These are phyloP conservation scores for Pichia sp. DNA, from an alignment of 1,139 yeast species.

Conservation along the genomic window DNA sequence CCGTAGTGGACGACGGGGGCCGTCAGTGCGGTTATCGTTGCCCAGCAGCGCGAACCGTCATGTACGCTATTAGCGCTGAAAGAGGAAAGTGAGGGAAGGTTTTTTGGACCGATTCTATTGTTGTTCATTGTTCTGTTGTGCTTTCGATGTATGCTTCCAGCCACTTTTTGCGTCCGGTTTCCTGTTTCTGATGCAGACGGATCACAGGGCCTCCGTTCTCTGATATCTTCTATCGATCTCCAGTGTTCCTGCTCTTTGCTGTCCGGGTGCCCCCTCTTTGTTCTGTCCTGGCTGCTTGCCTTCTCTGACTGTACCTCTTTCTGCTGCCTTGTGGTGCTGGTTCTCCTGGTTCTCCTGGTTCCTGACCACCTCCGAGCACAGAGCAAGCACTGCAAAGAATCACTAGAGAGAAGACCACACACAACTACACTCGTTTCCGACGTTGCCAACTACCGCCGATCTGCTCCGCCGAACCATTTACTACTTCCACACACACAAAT, in stretches of 20 bases:
- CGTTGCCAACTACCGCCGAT: background rate
- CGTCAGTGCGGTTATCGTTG: background rate
- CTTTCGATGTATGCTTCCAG: constrained; percentile 6
- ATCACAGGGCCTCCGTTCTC: background rate
- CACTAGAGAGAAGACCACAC: background rate
- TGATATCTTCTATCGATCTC: background rate
- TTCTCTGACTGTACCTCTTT: background rate
- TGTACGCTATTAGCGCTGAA: constrained; percentile 1
- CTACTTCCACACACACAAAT: no score
- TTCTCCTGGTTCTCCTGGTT: background rate
- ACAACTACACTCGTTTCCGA: no score
- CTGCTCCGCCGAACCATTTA: background rate
- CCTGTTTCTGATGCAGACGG: background rate
- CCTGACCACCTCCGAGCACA: background rate
- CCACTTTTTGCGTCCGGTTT: constrained; percentile 2
- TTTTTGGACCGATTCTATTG: constrained; percentile 1
- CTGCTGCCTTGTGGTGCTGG: constrained; percentile 1
- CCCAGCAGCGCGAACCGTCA: background rate
- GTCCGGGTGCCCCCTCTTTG: background rate
- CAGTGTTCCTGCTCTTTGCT: background rate
- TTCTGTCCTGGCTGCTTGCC: background rate
- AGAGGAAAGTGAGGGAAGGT: constrained; percentile 2
- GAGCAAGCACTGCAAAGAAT: background rate
- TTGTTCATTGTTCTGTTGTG: constrained; percentile 5
- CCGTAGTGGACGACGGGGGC: no score